Percentiles rank a stretch among this genome's conserved stretches.
phyloP scores from a whole-genome alignment of 352 stramenopile species.

The Hyaloperonospora brassicae region DNA sequence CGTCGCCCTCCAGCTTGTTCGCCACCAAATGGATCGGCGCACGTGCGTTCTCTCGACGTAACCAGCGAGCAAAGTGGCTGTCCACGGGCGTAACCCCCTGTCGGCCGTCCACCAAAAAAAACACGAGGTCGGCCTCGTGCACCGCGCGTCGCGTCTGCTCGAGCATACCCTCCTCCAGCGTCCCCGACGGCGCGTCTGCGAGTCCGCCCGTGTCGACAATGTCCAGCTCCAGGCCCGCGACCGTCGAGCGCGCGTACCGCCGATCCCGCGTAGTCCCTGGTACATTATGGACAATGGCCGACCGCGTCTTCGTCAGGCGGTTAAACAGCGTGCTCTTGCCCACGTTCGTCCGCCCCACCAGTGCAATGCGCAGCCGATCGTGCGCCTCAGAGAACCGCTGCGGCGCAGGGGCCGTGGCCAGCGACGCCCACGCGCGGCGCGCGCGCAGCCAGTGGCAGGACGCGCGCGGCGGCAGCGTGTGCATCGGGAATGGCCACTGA shows the following conservation, averaged over 20 bases:
- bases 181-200: slow-evolving; percentile 33
- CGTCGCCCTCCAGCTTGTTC: slow-evolving; percentile 73
- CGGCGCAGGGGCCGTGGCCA: too few species aligned
- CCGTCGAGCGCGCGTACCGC: slow-evolving; percentile 49
- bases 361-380: slow-evolving; percentile 60
- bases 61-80: too few species aligned
- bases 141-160: slow-evolving; percentile 63
- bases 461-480: too few species aligned
- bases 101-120: slow-evolving; percentile 74
- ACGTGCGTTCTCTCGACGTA: too few species aligned
- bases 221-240: slow-evolving; percentile 70
- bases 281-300: too few species aligned
- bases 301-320: slow-evolving; percentile 59
- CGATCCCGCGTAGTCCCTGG: slow-evolving; percentile 45
- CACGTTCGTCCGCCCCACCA: slow-evolving; percentile 80
- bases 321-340: slow-evolving; percentile 85
- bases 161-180: too few species aligned
- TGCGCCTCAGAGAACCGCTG: slow-evolving; percentile 24
- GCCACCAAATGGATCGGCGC: slow-evolving; percentile 42
- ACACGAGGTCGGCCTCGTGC: slow-evolving; percentile 70
- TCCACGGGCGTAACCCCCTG: slow-evolving; percentile 75
- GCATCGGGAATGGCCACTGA: too few species aligned
- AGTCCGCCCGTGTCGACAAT: slow-evolving; percentile 79
- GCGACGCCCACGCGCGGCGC: too few species aligned
- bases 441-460: too few species aligned